Conservation (phyloP, 495 filamentous ascomycete species). For the Melanomma pulvis-pyrius region DNA sequence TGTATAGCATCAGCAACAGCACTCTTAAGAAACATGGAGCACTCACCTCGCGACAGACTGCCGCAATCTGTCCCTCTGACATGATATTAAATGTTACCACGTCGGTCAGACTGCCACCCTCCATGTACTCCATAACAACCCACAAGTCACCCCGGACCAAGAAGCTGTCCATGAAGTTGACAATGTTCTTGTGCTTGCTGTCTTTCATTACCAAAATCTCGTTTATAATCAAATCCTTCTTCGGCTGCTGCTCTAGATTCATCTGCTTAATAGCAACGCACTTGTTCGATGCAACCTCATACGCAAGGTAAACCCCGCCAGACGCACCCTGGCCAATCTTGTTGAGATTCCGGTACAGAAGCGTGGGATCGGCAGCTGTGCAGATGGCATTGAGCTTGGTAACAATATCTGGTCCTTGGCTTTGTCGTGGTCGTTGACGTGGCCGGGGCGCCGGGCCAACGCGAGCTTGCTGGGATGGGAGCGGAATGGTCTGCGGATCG, state of each 20-base stretch:
- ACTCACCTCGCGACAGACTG: constrained; percentile 85
- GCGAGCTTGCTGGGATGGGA: constrained; percentile 50
- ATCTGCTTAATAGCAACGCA: constrained; percentile 99
- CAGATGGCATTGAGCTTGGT: constrained; percentile 84
- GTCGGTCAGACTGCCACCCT: constrained; percentile 94
- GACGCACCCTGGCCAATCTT: constrained; percentile 99
- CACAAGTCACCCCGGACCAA: constrained; percentile 86
- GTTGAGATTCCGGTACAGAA: constrained; percentile 81
- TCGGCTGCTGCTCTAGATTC: constrained; percentile 97
- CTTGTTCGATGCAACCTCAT: constrained; percentile 77
- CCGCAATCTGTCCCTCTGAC: constrained; percentile 94
- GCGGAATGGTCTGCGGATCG: constrained; percentile 61
- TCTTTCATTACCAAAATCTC: constrained; percentile 99
- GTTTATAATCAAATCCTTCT: constrained; percentile 98
- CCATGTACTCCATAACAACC: constrained; percentile 99
- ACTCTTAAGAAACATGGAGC: not conserved
- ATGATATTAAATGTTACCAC: constrained; percentile 99
- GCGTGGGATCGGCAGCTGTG: constrained; percentile 81
- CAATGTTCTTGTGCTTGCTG: constrained; percentile 96
- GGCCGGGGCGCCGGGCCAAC: constrained; percentile 66
- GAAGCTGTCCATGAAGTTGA: constrained; percentile 98
- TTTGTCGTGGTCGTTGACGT: constrained; percentile 75
- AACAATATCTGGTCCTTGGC: constrained; percentile 77
- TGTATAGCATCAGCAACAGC: constrained; percentile 39
- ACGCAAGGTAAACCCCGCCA: constrained; percentile 91